These are phyloP conservation scores for Tricholoma terreum DNA, from an alignment of 768 basidiomycete genomes.

Conservation along the genomic window DNA sequence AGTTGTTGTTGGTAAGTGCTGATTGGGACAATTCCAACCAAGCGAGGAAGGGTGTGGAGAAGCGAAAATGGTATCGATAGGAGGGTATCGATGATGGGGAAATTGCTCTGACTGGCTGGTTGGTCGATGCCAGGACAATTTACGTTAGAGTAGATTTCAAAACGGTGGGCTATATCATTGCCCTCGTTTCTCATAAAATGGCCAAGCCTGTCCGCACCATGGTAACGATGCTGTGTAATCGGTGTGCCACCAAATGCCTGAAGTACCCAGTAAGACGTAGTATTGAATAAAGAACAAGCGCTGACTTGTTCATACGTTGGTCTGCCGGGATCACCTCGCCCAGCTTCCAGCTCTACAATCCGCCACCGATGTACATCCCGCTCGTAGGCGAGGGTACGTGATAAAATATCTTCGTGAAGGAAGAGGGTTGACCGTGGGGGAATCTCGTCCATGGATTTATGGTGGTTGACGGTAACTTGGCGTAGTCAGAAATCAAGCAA, in stretches of 20 bases:
- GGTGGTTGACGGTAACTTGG: no score
- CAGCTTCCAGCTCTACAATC: no score
- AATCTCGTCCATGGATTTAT: no score
- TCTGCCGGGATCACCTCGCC: no score
- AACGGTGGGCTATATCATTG: background rate
- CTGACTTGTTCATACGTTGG: no score
- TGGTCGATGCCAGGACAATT: background rate
- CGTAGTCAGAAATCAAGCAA: no score
- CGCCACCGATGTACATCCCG: no score
- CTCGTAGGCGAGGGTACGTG: background rate
- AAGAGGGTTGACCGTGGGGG: no score
- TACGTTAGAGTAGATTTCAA: background rate
- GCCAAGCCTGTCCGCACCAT: background rate
- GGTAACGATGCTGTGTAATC: background rate
- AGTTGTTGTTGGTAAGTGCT: background rate
- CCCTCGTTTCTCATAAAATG: background rate
- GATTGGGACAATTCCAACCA: background rate
- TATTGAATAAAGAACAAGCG: no score
- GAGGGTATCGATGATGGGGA: background rate
- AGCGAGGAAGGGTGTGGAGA: background rate
- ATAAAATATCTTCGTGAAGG: no score
- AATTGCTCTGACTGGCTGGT: background rate
- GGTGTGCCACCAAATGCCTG: background rate
- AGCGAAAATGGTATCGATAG: background rate
- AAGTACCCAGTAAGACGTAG: background rate